Evolutionary conservation across 2,329 filamentous ascomycete genomes (phyloP).

Genomic region (Phaeosphaeriaceae sp.): DNA sequence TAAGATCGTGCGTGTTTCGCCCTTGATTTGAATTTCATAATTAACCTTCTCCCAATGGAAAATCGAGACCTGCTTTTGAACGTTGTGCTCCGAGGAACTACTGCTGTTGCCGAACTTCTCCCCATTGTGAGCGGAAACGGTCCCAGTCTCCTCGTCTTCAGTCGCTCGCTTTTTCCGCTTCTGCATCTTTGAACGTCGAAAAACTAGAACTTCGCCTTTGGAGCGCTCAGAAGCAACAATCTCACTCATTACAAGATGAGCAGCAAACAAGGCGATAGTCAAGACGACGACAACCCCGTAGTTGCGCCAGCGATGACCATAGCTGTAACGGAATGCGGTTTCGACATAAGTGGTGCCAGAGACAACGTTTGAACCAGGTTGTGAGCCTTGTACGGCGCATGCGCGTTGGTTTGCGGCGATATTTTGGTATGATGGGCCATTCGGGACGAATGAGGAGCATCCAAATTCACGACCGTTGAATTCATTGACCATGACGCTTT

Average conservation of each 20-base stretch:
- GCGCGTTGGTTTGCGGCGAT: constrained; percentile 37
- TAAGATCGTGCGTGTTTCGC: constrained; percentile 56
- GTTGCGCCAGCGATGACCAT: constrained; percentile 59
- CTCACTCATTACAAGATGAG: constrained; percentile 68
- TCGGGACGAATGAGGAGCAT: constrained; percentile 48
- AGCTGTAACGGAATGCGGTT: constrained; percentile 39
- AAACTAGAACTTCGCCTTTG: constrained; percentile 72
- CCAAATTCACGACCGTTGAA: constrained; percentile 28
- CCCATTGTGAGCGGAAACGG: constrained; percentile 35
- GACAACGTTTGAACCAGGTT: constrained; percentile 43
- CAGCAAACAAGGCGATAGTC: constrained; percentile 63
- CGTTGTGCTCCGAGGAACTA: constrained; percentile 34
- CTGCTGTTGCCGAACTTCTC: constrained; percentile 34
- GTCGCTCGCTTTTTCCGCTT: constrained; percentile 31
- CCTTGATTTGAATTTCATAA: constrained; percentile 41
- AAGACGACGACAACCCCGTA: constrained; percentile 71
- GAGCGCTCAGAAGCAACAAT: constrained; percentile 66
- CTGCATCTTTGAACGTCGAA: constrained; percentile 52
- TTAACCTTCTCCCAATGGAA: constrained; percentile 43
- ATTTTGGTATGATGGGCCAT: constrained; percentile 42
- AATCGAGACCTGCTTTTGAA: constrained; percentile 45
- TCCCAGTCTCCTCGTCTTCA: constrained; percentile 46
- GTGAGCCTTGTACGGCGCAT: constrained; percentile 45
- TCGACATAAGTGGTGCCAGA: constrained; percentile 43
- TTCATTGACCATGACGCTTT: constrained; percentile 80